Evolutionary conservation across 2,329 filamentous ascomycete genomes (phyloP), one percentile per base, ranked within the genome.

Genomic region (Exophiala sp.): DNA sequence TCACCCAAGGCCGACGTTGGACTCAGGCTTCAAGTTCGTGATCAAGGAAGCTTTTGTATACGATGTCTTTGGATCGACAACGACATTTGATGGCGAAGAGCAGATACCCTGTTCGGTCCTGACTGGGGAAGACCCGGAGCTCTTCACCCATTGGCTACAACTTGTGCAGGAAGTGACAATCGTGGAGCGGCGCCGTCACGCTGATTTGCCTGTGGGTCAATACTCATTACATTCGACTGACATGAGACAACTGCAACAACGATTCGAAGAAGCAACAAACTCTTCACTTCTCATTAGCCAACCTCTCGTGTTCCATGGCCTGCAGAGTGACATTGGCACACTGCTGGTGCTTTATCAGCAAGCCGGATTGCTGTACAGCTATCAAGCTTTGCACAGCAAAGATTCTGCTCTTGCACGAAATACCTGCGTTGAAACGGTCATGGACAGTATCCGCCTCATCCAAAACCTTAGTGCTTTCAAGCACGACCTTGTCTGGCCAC

Each of bases 31-130:
- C 38, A 43, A 41, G 2, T 65, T 63, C 41, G 58, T 65, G 20
- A 50, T 63, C 48, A 64, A 66, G 39, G 63, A 67, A 52, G 62
- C 65, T n/a, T 67, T 66, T 39, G 64, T 61, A 14, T 57, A 62
- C 5, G 61, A 60, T 33, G 63, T 65, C 3, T 65, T 67, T 51
- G 63, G 61, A 8, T 60, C 63, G 1, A 56, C 65, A 5, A 67
- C 62, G 2, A 64, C 58, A 11, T 66, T 67, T 20, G 58, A 63
- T 35, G 43, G 50, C 2, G 41, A 52, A 2, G 51, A 56, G 39
- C 58, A 61, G 8, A 55, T 60, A 18, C 41, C 57, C 0, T 39
- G 52, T 3, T 49, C 59, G 3, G 55, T 58, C 7, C 54, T 59
- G n/a, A 52, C 41, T 5, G 36, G 55, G 32, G 55, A 61, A 16